A percentile compares a stretch with the other conserved stretches of the same genome.
These are phyloP conservation scores for Zymoseptoria pseudotritici DNA, from an alignment of 2,329 filamentous ascomycete genomes.

Conservation along the genomic window DNA sequence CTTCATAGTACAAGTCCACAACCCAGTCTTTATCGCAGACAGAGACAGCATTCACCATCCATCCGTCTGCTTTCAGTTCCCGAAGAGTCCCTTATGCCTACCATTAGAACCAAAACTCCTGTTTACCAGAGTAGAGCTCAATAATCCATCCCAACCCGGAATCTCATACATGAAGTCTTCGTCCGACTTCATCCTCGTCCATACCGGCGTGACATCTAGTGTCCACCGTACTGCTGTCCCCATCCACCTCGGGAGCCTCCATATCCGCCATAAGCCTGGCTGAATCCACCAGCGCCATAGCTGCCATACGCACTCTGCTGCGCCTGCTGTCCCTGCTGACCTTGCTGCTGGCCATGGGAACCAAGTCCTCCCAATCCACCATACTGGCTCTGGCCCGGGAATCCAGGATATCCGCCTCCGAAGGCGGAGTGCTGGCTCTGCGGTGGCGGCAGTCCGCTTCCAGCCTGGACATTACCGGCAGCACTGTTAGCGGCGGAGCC, in stretches of 20 bases:
- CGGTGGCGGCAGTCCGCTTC: slow-evolving; percentile 45
- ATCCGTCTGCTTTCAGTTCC: background rate
- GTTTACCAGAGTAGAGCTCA: background rate
- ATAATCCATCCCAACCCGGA: background rate
- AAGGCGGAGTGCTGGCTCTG: slow-evolving; percentile 53
- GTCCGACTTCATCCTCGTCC: background rate
- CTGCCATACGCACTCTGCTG: slow-evolving; percentile 31
- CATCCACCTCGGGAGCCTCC: slow-evolving; percentile 26
- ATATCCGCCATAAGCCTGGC: slow-evolving; percentile 28
- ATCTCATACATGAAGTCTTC: background rate
- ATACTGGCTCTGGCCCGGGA: slow-evolving; percentile 44
- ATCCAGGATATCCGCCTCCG: slow-evolving; percentile 46
- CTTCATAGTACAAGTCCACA: background rate
- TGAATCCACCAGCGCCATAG: slow-evolving; percentile 28
- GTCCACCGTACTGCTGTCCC: slow-evolving; percentile 28
- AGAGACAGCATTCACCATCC: background rate
- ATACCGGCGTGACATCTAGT: slow-evolving; percentile 10
- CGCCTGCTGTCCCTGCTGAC: slow-evolving; percentile 36
- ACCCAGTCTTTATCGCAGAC: background rate
- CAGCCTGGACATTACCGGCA: slow-evolving; percentile 40
- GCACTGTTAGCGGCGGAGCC: slow-evolving; percentile 56
- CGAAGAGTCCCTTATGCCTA: background rate
- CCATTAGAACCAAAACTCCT: background rate
- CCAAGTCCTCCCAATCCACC: slow-evolving; percentile 47
- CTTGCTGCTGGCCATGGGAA: slow-evolving; percentile 38